Evolutionary conservation across 306 rosid genomes (phyloP).

Genomic region (Quercus cerris): DNA sequence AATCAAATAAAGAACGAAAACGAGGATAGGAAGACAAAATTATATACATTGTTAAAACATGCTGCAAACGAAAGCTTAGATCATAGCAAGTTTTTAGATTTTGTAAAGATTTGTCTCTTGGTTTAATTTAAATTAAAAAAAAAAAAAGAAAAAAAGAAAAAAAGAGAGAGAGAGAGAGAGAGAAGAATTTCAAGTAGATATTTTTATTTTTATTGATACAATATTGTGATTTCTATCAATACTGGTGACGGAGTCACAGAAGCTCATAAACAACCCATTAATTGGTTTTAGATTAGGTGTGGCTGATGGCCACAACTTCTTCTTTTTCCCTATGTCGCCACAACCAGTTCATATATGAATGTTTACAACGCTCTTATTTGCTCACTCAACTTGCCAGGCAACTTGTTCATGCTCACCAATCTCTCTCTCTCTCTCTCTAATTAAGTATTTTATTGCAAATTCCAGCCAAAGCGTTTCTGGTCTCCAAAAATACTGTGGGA

Average conservation of each 20-base stretch:
- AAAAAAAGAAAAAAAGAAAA: no score
- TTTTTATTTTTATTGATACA: no score
- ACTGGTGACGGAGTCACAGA: neutral
- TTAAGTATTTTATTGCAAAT: neutral
- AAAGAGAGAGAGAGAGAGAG: no score
- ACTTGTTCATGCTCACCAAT: constrained; percentile 5
- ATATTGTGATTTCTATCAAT: no score
- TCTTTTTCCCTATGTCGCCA: neutral
- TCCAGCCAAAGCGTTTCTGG: neutral
- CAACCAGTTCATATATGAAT: neutral
- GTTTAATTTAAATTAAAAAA: no score
- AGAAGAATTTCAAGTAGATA: no score
- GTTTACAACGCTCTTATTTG: neutral
- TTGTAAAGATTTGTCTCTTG: no score
- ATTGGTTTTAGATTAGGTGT: neutral
- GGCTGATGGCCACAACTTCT: neutral
- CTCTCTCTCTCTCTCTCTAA: neutral
- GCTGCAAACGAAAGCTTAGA: neutral
- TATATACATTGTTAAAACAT: neutral
- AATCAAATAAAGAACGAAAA: no score
- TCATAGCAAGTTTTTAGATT: no score
- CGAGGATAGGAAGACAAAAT: neutral
- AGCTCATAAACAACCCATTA: neutral
- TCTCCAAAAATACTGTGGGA: neutral
- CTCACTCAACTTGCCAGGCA: neutral